phyloP scores from a whole-genome alignment of 768 basidiomycete genomes.

The Russula olivacea region DNA sequence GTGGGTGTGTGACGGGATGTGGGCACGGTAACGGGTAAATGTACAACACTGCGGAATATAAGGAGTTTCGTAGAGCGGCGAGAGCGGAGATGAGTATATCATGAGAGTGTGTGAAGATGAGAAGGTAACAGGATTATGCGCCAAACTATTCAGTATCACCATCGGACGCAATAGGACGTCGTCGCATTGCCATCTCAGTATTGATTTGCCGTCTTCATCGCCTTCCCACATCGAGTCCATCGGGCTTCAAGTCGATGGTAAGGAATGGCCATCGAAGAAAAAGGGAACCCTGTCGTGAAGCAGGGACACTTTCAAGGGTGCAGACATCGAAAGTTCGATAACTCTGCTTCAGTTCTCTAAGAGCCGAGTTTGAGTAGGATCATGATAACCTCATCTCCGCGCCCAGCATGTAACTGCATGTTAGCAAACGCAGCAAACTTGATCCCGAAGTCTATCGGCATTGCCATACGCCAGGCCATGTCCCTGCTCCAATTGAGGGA shows the following conservation, averaged over 20 bases:
- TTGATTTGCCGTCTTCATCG: background rate
- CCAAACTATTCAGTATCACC: no score
- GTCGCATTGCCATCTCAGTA: background rate
- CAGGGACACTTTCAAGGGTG: background rate
- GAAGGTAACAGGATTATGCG: background rate
- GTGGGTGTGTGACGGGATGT: no score
- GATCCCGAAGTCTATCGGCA: background rate
- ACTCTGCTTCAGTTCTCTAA: background rate
- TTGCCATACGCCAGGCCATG: background rate
- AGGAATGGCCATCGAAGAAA: no score
- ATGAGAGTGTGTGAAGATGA: background rate
- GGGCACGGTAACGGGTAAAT: no score
- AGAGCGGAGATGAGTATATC: background rate
- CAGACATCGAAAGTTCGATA: background rate
- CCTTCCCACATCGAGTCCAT: background rate
- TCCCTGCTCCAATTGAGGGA: background rate
- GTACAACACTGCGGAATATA: no score
- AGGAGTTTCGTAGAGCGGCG: no score
- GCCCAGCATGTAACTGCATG: background rate
- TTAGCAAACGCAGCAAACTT: background rate
- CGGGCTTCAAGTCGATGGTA: background rate
- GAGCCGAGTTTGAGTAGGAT: no score
- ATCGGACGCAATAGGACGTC: background rate
- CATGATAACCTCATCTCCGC: background rate
- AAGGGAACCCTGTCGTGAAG: background rate